These are phyloP conservation scores for Lycium ferocissimum DNA, from an alignment of 257 asterid species.

Conservation along the genomic window DNA sequence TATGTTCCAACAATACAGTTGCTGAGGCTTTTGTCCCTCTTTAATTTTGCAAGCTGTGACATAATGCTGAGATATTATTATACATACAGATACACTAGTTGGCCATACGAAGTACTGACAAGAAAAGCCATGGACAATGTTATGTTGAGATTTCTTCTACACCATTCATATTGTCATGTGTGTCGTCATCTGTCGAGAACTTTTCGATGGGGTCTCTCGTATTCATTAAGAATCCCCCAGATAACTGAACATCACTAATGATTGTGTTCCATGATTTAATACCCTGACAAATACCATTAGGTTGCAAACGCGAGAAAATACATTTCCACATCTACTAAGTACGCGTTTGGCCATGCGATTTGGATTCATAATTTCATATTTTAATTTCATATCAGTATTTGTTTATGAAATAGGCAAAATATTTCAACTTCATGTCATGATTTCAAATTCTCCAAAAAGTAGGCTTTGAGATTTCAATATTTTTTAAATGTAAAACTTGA, in stretches of 20 bases:
- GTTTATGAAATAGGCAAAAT: too few relatives aligned
- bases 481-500: too few relatives aligned
- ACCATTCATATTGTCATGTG: not conserved
- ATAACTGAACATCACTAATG: not conserved
- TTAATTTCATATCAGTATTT: too few relatives aligned
- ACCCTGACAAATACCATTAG: not conserved
- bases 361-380: too few relatives aligned
- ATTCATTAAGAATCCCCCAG: not conserved
- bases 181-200: not conserved
- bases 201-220: not conserved
- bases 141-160: conserved; percentile 19
- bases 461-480: too few relatives aligned
- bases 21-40: conserved; percentile 22
- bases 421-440: too few relatives aligned
- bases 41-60: conserved; percentile 24
- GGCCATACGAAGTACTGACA: not conserved
- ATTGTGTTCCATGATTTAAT: not conserved
- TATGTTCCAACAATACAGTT: conserved; percentile 23
- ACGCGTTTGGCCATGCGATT: too few relatives aligned
- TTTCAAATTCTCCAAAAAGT: too few relatives aligned
- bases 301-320: too few relatives aligned
- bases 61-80: conserved; percentile 14
- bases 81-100: not conserved
- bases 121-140: not conserved
- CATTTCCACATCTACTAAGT: too few relatives aligned